These are phyloP conservation scores for Brassica incana DNA, from an alignment of 345 rosid species.

Conservation along the genomic window DNA sequence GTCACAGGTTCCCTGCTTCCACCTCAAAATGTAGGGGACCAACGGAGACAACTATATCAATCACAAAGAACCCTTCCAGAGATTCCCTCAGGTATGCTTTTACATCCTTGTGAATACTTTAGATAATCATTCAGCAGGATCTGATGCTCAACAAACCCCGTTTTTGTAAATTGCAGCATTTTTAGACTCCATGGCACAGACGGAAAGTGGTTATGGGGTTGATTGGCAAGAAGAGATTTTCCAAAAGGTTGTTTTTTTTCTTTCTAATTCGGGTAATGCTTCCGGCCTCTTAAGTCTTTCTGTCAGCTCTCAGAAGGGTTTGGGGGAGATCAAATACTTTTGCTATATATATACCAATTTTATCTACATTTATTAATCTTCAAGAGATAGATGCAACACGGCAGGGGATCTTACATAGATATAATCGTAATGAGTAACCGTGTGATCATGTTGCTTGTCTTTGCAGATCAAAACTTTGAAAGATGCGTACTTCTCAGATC, in stretches of 20 bases:
- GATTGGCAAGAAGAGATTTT: slow-evolving; percentile 94
- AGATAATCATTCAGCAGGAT: neutral
- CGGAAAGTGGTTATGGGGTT: slow-evolving; percentile 60
- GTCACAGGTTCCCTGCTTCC: slow-evolving; percentile 71
- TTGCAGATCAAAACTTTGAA: slow-evolving; percentile 70
- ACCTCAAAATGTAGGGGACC: slow-evolving; percentile 51
- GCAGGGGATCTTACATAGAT: slow-evolving; percentile 1
- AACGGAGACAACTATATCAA: neutral
- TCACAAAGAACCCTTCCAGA: slow-evolving; percentile 55
- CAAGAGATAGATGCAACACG: slow-evolving; percentile 13
- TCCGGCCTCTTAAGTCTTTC: neutral
- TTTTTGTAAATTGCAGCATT: slow-evolving; percentile 53
- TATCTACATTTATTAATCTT: slow-evolving; percentile 18
- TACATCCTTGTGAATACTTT: slow-evolving; percentile 21
- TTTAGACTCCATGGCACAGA: slow-evolving; percentile 72
- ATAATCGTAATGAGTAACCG: slow-evolving; percentile 3
- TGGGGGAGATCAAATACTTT: neutral
- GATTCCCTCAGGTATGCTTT: slow-evolving; percentile 73
- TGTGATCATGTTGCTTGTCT: slow-evolving; percentile 26
- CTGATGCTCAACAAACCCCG: slow-evolving; percentile 12
- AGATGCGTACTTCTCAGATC: slow-evolving; percentile 62
- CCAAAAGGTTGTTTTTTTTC: slow-evolving; percentile 60
- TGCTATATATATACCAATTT: neutral
- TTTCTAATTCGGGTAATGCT: neutral
- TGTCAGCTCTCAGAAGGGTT: neutral